These are phyloP conservation scores for Ramaria sp. DNA, from an alignment of 768 basidiomycete genomes.

Conservation along the genomic window DNA sequence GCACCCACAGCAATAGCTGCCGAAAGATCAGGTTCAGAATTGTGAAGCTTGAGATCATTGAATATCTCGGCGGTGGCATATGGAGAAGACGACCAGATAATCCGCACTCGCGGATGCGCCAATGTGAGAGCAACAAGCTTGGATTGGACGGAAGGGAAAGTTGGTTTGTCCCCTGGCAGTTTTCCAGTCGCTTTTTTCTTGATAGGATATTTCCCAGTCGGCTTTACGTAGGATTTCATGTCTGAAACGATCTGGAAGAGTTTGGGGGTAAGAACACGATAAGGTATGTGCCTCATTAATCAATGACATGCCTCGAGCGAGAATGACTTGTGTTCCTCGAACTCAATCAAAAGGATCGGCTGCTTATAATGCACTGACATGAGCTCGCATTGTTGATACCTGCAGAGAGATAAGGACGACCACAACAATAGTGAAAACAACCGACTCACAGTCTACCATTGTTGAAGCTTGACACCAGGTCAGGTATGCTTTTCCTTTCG, in stretches of 20 bases:
- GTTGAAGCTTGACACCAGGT: conserved; percentile 87
- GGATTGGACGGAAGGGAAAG: conserved; percentile 61
- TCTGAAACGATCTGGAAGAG: conserved; percentile 47
- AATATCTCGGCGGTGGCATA: conserved; percentile 89
- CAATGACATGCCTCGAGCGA: conserved; percentile 61
- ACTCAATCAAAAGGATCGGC: conserved; percentile 89
- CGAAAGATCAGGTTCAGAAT: conserved; percentile 67
- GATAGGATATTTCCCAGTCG: conserved; percentile 40
- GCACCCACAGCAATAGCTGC: conserved; percentile 74
- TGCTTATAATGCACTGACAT: conserved; percentile 97
- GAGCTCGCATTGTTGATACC: conserved; percentile 93
- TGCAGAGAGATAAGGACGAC: conserved; percentile 20
- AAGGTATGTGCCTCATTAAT: neutral
- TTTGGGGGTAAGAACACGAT: neutral
- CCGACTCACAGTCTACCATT: conserved; percentile 79
- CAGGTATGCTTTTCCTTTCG: conserved; percentile 89
- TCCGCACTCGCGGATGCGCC: conserved; percentile 81
- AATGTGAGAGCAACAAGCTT: conserved; percentile 86
- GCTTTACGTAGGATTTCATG: conserved; percentile 56
- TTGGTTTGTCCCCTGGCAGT: conserved; percentile 22
- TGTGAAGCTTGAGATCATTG: conserved; percentile 75
- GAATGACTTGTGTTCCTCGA: conserved; percentile 95
- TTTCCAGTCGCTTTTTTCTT: conserved; percentile 26
- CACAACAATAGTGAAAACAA: conserved; percentile 3
- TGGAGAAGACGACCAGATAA: conserved; percentile 97